Conservation (phyloP, 1,284 basidiomycete genomes). For the Sporisorium reilianum region DNA sequence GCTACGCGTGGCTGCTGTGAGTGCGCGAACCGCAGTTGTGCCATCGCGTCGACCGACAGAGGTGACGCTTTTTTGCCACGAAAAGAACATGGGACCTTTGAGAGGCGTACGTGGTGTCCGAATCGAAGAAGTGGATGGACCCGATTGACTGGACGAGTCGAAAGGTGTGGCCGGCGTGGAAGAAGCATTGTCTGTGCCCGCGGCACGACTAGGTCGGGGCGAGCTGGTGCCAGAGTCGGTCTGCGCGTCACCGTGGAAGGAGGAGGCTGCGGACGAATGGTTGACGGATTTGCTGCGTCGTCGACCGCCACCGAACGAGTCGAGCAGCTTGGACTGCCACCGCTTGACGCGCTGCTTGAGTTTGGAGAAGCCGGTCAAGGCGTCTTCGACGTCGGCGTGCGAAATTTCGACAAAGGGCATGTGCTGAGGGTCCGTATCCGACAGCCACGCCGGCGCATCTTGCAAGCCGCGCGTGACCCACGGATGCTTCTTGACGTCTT, state of each 20-base stretch:
- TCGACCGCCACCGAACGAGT: slow-evolving; percentile 42
- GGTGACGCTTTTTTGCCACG: slow-evolving; percentile 34
- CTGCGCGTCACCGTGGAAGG: slow-evolving; percentile 20
- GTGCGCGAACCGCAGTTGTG: slow-evolving; percentile 19
- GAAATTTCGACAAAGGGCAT: slow-evolving; percentile 78
- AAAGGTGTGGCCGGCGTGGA: slow-evolving; percentile 29
- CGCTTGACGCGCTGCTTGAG: slow-evolving; percentile 61
- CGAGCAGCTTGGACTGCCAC: slow-evolving; percentile 58
- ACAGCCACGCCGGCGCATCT: slow-evolving; percentile 82
- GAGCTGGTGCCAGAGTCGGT: slow-evolving; percentile 34
- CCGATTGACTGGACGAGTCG: slow-evolving; percentile 36
- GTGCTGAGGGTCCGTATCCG: slow-evolving; percentile 78
- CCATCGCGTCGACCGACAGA: slow-evolving; percentile 45
- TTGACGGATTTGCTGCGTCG: slow-evolving; percentile 38
- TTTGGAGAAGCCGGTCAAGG: slow-evolving; percentile 70
- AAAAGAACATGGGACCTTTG: slow-evolving; percentile 43
- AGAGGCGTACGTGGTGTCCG: slow-evolving; percentile 44
- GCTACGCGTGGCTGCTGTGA: slow-evolving; percentile 20
- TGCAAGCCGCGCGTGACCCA: slow-evolving; percentile 78
- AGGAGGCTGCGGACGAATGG: slow-evolving; percentile 34
- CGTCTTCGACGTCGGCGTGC: slow-evolving; percentile 82
- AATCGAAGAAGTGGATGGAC: slow-evolving; percentile 21
- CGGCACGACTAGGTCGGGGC: slow-evolving; percentile 15
- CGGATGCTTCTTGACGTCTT: slow-evolving; percentile 82
- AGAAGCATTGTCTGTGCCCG: slow-evolving; percentile 8